Base-by-base conservation (phyloP, 78 protist species). In the Pelomyxa schiedti region DNA sequence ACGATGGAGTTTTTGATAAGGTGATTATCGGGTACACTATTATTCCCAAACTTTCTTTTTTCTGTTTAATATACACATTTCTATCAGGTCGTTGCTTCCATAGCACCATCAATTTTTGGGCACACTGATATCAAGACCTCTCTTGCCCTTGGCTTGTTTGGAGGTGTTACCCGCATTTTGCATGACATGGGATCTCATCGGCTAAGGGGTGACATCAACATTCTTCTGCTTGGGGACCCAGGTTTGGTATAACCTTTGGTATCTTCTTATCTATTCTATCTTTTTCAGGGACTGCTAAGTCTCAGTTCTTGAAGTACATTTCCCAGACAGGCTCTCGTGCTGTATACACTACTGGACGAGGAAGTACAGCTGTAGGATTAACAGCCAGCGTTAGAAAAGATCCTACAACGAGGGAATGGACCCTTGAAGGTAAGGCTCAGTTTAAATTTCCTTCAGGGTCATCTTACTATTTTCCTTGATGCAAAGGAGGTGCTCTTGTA, bases 401-500 rank as follows among this genome's bases (percentile, higher is more conserved):
- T 79, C 91, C 98, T 2, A 32, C 89, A 28, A 95, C 99, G 8
- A 67, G 94, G 22, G 99, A 97, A 80, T 96, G 98, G 99, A 94
- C 97, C 9, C 88, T 98, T 22, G 99, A 98, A 42, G 99, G 94
- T 38, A n/a, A n/a, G n/a, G n/a, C n/a, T n/a, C n/a, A n/a, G n/a
- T n/a, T n/a, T n/a, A n/a, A n/a, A n/a, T n/a, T n/a, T n/a, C n/a
- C n/a, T n/a, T n/a, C 36, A 94, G 32, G 86, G 95, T 22, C n/a
- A n/a, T n/a, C n/a, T n/a, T n/a, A n/a, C n/a, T n/a, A n/a, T n/a
- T n/a, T n/a, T n/a, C n/a, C n/a, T n/a, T n/a, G n/a, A n/a, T n/a
- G n/a, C n/a, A n/a, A n/a, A n/a, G n/a, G n/a, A n/a, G 99, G 99
- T 29, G 99, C 99, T 7, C 78, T 98, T 28, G 99, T 98, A 43